A percentile compares a stretch with the other conserved stretches of the same genome.
Evolutionary conservation across 2,329 filamentous ascomycete species (phyloP).

Genomic region (Aureobasidium sp.): DNA sequence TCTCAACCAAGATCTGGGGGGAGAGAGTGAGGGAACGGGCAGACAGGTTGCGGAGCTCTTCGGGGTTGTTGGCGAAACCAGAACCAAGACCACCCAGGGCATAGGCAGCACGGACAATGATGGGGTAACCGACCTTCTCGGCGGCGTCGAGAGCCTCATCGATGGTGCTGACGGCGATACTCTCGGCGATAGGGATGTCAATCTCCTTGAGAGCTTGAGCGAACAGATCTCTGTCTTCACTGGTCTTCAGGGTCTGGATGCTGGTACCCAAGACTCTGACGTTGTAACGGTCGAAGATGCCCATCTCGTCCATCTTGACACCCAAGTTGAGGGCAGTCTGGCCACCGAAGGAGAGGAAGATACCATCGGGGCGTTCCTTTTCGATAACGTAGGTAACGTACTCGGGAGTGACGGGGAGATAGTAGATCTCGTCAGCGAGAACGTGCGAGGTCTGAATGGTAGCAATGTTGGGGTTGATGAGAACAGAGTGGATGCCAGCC

Average conservation of each 20-base stretch:
- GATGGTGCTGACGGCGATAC: constrained; percentile 82
- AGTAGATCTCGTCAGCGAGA: constrained; percentile 95
- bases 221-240: constrained; percentile 93
- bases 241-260: constrained; percentile 87
- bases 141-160: constrained; percentile 90
- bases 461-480: constrained; percentile 97
- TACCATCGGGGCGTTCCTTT: constrained; percentile 89
- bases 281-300: constrained; percentile 88
- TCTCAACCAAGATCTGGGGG: constrained; percentile 95
- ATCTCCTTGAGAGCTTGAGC: constrained; percentile 94
- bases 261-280: constrained; percentile 95
- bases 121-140: constrained; percentile 82
- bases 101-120: constrained; percentile 96
- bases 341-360: constrained; percentile 94
- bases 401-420: constrained; percentile 93
- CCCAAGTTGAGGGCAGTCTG: constrained; percentile 96
- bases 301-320: constrained; percentile 94
- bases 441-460: constrained; percentile 97
- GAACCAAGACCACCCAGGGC: constrained; percentile 93
- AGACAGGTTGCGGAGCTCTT: constrained; percentile 89
- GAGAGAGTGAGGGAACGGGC: constrained; percentile 88
- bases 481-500: constrained; percentile 80
- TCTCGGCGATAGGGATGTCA: constrained; percentile 93
- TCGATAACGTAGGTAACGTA: constrained; percentile 98
- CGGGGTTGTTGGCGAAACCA: constrained; percentile 88